These are phyloP conservation scores for Narthecium ossifragum DNA, from an alignment of 106 monocot species.

Conservation along the genomic window DNA sequence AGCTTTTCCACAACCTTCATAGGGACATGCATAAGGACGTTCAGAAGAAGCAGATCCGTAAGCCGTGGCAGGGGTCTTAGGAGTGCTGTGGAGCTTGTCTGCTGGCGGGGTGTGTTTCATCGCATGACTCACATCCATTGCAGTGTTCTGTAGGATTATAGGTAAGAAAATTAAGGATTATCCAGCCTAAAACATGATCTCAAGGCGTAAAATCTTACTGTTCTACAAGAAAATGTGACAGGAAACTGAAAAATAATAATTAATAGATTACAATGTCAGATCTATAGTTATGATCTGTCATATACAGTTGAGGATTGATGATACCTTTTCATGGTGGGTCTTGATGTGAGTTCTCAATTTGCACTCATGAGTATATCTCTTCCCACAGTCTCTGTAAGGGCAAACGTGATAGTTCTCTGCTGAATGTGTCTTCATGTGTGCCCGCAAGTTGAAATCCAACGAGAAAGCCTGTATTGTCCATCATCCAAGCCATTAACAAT, in stretches of 20 bases:
- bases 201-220: too few species aligned
- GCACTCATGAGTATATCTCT: slow-evolving; percentile 17
- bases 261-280: too few species aligned
- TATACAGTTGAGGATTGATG: background rate
- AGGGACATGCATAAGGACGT: slow-evolving; percentile 56
- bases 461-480: slow-evolving; percentile 16
- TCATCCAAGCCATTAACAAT: background rate
- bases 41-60: slow-evolving; percentile 36
- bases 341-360: slow-evolving; percentile 18
- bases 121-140: slow-evolving; percentile 14
- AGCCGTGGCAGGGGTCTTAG: slow-evolving; percentile 22
- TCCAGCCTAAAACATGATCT: too few species aligned
- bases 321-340: slow-evolving; percentile 18
- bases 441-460: slow-evolving; percentile 17
- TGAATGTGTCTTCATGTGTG: slow-evolving; percentile 19
- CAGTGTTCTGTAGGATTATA: slow-evolving; percentile 9
- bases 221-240: too few species aligned
- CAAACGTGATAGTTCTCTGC: slow-evolving; percentile 18
- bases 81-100: slow-evolving; percentile 21
- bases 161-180: too few species aligned
- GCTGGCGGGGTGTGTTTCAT: slow-evolving; percentile 20
- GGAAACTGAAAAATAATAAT: too few species aligned
- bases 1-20: slow-evolving; percentile 55
- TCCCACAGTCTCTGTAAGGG: slow-evolving; percentile 16
- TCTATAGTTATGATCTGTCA: too few species aligned